Evolutionary conservation across 257 asterid species (phyloP).

Genomic region (Plantago major): DNA sequence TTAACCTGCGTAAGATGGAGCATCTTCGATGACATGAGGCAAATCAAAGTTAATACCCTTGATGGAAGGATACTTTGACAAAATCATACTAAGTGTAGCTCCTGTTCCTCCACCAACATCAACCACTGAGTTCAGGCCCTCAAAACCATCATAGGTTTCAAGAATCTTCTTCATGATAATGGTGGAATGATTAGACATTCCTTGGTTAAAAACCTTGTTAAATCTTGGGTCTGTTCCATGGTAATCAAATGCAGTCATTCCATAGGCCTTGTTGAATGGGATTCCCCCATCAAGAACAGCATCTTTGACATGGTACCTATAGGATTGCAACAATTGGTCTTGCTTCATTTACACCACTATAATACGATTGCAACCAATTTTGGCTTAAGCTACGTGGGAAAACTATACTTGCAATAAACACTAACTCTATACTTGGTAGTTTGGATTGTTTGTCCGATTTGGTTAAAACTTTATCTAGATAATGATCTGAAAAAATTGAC

Average conservation of each 20-base stretch:
- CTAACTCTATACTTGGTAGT: no score
- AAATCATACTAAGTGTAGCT: slow-evolving; percentile 64
- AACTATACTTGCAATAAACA: no score
- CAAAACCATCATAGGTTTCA: slow-evolving; percentile 58
- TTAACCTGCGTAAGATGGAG: slow-evolving; percentile 68
- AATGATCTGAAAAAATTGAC: no score
- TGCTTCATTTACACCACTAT: no score
- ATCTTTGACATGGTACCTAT: slow-evolving; percentile 78
- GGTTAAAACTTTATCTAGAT: no score
- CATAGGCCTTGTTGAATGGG: slow-evolving; percentile 81
- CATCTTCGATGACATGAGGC: slow-evolving; percentile 72
- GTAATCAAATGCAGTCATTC: slow-evolving; percentile 78
- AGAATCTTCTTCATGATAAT: slow-evolving; percentile 71
- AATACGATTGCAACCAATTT: no score
- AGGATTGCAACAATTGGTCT: no score
- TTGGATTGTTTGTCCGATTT: no score
- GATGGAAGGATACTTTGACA: slow-evolving; percentile 53
- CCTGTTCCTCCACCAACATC: slow-evolving; percentile 96
- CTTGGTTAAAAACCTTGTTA: slow-evolving; percentile 74
- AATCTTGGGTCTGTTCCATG: slow-evolving; percentile 75
- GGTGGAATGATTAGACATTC: slow-evolving; percentile 73
- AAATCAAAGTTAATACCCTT: slow-evolving; percentile 81
- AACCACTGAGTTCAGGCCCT: slow-evolving; percentile 60
- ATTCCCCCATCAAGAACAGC: slow-evolving; percentile 89
- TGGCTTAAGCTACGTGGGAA: no score